Evolutionary conservation across 352 stramenopile species (phyloP), one percentile per base, ranked within the genome.

Genomic region (Globisporangium paddicum): DNA sequence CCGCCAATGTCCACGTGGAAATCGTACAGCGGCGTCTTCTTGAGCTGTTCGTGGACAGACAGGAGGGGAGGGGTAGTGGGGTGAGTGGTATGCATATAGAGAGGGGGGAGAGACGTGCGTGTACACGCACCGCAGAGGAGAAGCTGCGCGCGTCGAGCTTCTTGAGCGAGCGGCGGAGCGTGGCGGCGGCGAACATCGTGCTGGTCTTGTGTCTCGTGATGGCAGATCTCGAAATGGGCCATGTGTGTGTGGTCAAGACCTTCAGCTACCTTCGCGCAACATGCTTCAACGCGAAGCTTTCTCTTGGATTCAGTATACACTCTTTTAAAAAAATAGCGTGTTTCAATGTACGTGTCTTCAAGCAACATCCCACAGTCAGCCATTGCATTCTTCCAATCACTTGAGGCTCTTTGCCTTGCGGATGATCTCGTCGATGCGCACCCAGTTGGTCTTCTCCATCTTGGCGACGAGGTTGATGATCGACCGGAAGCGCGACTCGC

Each of bases 21-120:
- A 56, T 90, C 84, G 64, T 81, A 86, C 41, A 93, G 73, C 34
- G 84, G 73, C 34, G 84, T 93, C 69, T 90, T 89, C 67, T 89
- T 90, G 42, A 93, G 80, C 71, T 83, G 56, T 30, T 55, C 35
- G 41, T 30, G 23, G 7, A 41, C 1, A 32, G n/a, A 2, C 38
- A 34, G 19, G 5, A 54, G 6, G 3, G 4, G 28, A 23, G 18
- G 21, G 25, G 11, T 32, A 23, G 23, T 21, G 18, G 41, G 23
- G 25, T 23, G n/a, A 45, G 42, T 21, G 3, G 6, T 25, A 16
- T 8, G 19, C 21, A 26, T 5, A 35, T 8, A 23, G 19, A 48
- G 19, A 37, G 10, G 16, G 21, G 5, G n/a, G 50, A 26, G 14
- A 49, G 8, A 23, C 1, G 41, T n/a, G n/a, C n/a, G n/a, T n/a